Conservation (phyloP, 352 stramenopile species). For the Phytopythium montanum region DNA sequence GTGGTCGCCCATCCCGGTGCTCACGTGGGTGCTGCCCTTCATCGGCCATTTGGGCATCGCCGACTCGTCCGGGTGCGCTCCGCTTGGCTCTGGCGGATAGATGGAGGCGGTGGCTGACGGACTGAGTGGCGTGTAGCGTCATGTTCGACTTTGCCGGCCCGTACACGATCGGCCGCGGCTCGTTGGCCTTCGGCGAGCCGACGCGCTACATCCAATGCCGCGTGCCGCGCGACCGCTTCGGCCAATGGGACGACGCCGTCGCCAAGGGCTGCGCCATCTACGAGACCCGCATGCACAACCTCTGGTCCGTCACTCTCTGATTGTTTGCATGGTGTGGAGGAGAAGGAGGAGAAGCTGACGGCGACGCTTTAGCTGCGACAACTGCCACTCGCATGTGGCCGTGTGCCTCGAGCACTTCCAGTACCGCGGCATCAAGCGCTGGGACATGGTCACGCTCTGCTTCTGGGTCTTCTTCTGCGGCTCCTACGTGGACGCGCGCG, state of each 20-base stretch:
- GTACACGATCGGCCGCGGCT: conserved; percentile 89
- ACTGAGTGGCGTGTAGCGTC: conserved; percentile 42
- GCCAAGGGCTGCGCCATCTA: conserved; percentile 90
- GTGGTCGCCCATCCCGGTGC: conserved; percentile 87
- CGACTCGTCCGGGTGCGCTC: conserved; percentile 69
- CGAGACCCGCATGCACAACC: conserved; percentile 93
- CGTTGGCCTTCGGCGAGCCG: conserved; percentile 85
- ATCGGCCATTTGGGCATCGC: conserved; percentile 95
- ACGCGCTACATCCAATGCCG: conserved; percentile 88
- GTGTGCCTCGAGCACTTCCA: conserved; percentile 60
- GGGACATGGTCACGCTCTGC: conserved; percentile 81
- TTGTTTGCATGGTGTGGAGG: background rate
- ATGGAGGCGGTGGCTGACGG: background rate
- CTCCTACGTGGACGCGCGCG: conserved; percentile 40
- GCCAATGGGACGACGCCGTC: conserved; percentile 91
- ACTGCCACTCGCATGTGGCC: conserved; percentile 97
- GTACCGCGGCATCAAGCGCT: conserved; percentile 52
- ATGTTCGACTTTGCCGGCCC: conserved; percentile 96
- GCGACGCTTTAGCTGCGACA: conserved; percentile 79
- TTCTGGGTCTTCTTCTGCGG: conserved; percentile 80
- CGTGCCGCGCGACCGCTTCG: conserved; percentile 35
- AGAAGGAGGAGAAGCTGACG: background rate
- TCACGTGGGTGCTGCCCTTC: conserved; percentile 94
- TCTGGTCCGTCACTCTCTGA: conserved; percentile 82
- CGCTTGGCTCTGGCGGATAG: background rate